Base-by-base conservation (phyloP, 2,329 filamentous ascomycete species). In the Penicillium sp. region DNA sequence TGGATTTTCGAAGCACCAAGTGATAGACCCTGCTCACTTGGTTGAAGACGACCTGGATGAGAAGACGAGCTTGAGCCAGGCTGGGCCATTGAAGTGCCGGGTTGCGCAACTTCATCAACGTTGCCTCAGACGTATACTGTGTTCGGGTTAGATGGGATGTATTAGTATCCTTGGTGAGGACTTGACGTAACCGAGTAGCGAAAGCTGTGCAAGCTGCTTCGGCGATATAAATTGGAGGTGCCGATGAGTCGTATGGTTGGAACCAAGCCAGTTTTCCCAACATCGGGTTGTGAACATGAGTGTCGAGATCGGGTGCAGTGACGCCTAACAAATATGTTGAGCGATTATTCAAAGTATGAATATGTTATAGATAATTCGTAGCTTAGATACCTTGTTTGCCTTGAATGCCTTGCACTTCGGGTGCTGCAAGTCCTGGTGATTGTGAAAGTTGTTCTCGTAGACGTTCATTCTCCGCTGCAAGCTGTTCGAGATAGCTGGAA, bases 191-290 rank as follows among this genome's bases (percentile, higher is more conserved):
- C 4, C 70, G 68, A 5, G 65, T 72, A 14, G 71, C 72, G 54
- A 74, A 73, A 8, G 71, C 69, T 11, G 67, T 70, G 45, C 70
- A 74, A 8, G 71, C 69, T 52, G 72, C 71, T 53, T 72, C 72
- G 9, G 69, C 66, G 43, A 72, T 68, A 48, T 72, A 69, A 44
- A 67, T 66, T 9, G 66, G 65, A 26, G 63, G 63, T 21, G 62
- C 61, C 8, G 61, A 67, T 6, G 65, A 50, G 50, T 69, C 65
- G 35, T 69, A 64, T 44, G 63, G 60, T 23, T 69, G 65, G 21
- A 71, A 72, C 70, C 66, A 72, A 25, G 64, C 65, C 26, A 65
- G 53, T 19, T 70, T 66, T 11, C 69, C 64, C 10, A 67, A 29
- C 13, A 70, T 59, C 19, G 64, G 66, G 27, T 63, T 67, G 19